phyloP scores from a whole-genome alignment of 768 basidiomycete genomes.

The Coprinopsis marcescibilis region DNA sequence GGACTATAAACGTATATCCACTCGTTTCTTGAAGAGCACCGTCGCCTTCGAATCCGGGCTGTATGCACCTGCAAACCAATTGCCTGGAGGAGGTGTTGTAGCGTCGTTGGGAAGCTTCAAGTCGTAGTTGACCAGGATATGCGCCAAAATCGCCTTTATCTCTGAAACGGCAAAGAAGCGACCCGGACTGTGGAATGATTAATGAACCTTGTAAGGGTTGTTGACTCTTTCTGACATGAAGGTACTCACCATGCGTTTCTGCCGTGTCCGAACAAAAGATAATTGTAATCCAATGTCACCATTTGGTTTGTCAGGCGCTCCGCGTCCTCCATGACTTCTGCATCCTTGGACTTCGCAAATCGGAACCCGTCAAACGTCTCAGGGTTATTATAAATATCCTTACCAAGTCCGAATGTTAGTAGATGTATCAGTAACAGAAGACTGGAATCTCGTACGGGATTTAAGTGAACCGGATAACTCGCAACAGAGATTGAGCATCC shows the following conservation, averaged over 20 bases:
- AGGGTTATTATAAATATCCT: constrained; percentile 34
- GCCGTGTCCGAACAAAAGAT: constrained; percentile 25
- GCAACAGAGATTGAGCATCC: constrained; percentile 24
- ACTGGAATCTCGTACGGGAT: constrained; percentile 15
- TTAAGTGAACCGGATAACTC: constrained; percentile 24
- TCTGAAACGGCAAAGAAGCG: constrained; percentile 37
- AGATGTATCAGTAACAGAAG: not conserved
- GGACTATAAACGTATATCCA: too few relatives aligned
- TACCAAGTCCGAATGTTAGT: constrained; percentile 13
- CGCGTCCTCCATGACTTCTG: constrained; percentile 11
- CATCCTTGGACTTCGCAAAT: constrained; percentile 25
- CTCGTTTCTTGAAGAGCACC: too few relatives aligned
- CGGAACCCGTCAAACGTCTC: constrained; percentile 33
- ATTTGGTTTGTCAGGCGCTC: constrained; percentile 21
- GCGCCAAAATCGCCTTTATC: constrained; percentile 38
- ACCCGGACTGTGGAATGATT: constrained; percentile 29
- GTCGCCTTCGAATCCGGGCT: too few relatives aligned
- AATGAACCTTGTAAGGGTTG: too few relatives aligned
- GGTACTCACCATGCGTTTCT: constrained; percentile 21
- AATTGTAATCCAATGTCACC: constrained; percentile 20
- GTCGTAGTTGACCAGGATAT: constrained; percentile 33
- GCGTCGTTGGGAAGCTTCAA: too few relatives aligned
- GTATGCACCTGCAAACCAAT: too few relatives aligned
- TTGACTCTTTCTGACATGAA: not conserved
- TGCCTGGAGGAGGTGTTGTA: too few relatives aligned